Evolutionary conservation across 495 filamentous ascomycete genomes (phyloP), one percentile per base, ranked within the genome.

Genomic region (Penicillium angulare): DNA sequence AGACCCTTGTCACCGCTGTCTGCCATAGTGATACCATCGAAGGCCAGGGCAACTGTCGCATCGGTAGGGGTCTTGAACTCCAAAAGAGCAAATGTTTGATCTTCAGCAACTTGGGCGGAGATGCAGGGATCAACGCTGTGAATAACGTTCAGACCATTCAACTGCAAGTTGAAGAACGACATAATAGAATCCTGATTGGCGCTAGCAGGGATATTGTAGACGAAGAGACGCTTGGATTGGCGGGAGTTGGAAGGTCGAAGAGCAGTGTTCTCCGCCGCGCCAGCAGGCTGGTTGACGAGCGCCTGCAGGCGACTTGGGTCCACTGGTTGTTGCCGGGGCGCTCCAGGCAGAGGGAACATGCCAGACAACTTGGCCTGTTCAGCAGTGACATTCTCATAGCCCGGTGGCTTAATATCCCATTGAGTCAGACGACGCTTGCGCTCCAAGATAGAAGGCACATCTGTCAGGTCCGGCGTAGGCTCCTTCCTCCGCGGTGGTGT

Each of bases 341-440:
- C 93, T 52, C 93, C 93, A 5, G 93, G 93, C 7, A 99, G 83
- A 50, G 93, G 92, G 76, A 99, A 99, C 93, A 97, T 66, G 79
- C 90, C 90, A n/a, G 93, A 99, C 27, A 99, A 80, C 77, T 99
- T 99, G 21, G 93, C 95, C 66, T 97, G 95, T 67, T 99, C 93
- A 20, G 93, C 95, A 10, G 95, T 97, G 52, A 99, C 93, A 72
- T 95, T 96, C 69, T 97, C 93, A 61, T 99, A 99, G 23, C 93
- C 92, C 17, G 90, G 89, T 10, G 93, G 93, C 75, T 97, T 99
- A 68, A 99, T 96, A 66, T 99, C 93, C 93, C 93, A 99, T 68
- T 97, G 95, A 23, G 91, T 97, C 75, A 97, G 72, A 46, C 93
- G 85, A 57, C 93, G 85, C 78, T 89, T 90, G 48, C 92, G 85